Base-by-base conservation (phyloP, 495 filamentous ascomycete genomes). In the Trichoderma asperelloides region DNA sequence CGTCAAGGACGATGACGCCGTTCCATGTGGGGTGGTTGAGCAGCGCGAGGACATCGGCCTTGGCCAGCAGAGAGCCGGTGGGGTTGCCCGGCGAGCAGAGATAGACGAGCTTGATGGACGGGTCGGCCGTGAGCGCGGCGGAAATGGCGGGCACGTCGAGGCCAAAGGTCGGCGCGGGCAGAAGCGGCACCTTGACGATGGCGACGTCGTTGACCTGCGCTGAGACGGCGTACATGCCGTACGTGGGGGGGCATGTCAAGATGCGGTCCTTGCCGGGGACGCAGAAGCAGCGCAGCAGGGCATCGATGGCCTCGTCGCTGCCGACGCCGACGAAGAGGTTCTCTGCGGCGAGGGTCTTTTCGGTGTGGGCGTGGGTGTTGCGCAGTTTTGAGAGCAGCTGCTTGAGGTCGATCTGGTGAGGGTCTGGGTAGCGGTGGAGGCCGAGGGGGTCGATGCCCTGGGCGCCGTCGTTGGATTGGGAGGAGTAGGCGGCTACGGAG, bases 141-240 rank as follows among this genome's bases (percentile, higher is more conserved):
- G 81, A 86, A 73, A 98, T 88, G 67, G 86, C 85, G 9, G 84
- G 79, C 0, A 89, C 81, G 72, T 93, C 89, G 39, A 96, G 78
- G 47, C 78, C 81, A 78, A 98, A 98, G 23, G 74, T 80, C 0
- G 82, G 82, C 0, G 81, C 82, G 0, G 78, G 75, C 0, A 80
- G 72, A n/a, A 98, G 79, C 2, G 92, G 91, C 21, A 97, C 88
- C 74, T 90, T 91, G 71, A 96, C 89, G 9, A 98, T 83, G 18
- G 84, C 84, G 28, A 98, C 78, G 72, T 98, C 96, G 78, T 98
- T 98, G 68, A 96, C 88, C 71, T 93, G 88, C 0, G 96, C 95
- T 62, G 91, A 95, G 21, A 98, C 95, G 27, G 86, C 82, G 79
- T 98, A 98, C 95, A 98, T 98, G 72, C 95, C 95, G 78, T 98